Base-by-base conservation (phyloP, 371 early-diverging fungal species). In the Syncephalis plumigaleata region DNA sequence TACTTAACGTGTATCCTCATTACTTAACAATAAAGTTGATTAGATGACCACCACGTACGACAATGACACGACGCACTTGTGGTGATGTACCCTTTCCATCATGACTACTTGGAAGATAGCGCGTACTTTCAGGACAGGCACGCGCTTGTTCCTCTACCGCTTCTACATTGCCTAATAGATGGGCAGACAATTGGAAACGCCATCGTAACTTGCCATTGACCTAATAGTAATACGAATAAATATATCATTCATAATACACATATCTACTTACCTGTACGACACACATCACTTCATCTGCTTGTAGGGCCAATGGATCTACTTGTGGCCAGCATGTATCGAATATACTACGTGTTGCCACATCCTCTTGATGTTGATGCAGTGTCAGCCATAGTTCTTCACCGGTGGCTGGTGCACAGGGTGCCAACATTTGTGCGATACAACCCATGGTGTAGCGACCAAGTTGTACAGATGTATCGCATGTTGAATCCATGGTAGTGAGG, bases 151-250 rank as follows among this genome's bases (percentile, higher is more conserved):
- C 49, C 42, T 77, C 65, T 23, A 87, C 57, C 21, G 51, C 56
- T 2, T 37, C 39, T 0, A 56, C 39, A 39, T 67, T 52, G 9
- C 57, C 53, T 11, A 60, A 52, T 5, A 61, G 24, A 1, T 54
- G 58, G 5, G 64, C 56, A 7, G 78, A 74, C 9, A 82, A 52
- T n/a, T 67, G 64, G 9, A 87, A 48, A 36, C 61, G 75, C 26
- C 82, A 75, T 40, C 84, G 67, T 3, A 73, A 72, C 55, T 87
- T 87, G 52, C 91, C 87, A 55, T 90, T 85, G 25, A 89, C 55
- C 76, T 82, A 46, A 45, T 39, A 25, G 15, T 22, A 16, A 40
- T 44, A 36, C 15, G 25, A 38, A 13, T n/a, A 24, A 42, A 39
- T 53, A 22, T 44, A n/a, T 24, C 23, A 22, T n/a, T 36, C 40